Evolutionary conservation across 257 asterid genomes (phyloP).

Genomic region (Solanum paucissectum): DNA sequence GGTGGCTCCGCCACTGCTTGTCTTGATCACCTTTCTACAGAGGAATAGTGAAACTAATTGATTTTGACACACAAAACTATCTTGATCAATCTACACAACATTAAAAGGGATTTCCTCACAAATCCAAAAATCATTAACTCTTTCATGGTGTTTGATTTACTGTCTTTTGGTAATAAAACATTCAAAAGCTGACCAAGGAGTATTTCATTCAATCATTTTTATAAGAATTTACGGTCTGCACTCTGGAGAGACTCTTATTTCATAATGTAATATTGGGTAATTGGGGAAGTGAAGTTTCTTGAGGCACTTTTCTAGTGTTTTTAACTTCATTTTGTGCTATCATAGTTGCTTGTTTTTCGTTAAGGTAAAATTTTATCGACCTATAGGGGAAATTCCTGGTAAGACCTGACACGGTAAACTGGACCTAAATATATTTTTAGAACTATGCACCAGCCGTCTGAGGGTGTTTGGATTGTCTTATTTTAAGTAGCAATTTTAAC

Average conservation of each 20-base stretch:
- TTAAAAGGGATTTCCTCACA: neutral
- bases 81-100: neutral
- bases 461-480: neutral
- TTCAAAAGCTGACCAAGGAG: neutral
- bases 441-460: neutral
- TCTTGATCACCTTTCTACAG: neutral
- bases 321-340: neutral
- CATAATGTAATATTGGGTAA: neutral
- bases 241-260: neutral
- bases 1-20: neutral
- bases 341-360: neutral
- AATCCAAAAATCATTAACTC: neutral
- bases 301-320: neutral
- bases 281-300: neutral
- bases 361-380: neutral
- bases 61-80: neutral
- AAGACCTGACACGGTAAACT: neutral
- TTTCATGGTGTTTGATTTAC: neutral
- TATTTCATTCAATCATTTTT: neutral
- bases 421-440: neutral
- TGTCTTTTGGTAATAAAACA: neutral
- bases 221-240: neutral
- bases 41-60: neutral
- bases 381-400: neutral
- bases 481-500: neutral